phyloP scores from a whole-genome alignment of 768 basidiomycete species.

The Antrodiella citrinella region DNA sequence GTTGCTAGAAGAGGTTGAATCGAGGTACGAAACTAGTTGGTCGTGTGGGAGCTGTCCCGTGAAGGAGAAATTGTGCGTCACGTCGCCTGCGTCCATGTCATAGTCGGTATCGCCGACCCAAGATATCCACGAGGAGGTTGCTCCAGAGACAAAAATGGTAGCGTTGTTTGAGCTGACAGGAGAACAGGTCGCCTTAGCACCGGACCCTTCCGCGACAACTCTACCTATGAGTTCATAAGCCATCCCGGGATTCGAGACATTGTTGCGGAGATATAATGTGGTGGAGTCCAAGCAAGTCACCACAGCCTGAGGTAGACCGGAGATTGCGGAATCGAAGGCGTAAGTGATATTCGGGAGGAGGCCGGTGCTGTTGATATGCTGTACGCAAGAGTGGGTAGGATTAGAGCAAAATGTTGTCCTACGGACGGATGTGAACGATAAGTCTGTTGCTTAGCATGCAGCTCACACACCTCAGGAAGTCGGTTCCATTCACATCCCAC shows the following conservation, averaged over 20 bases:
- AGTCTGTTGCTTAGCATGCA: neutral
- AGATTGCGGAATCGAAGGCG: slow-evolving; percentile 35
- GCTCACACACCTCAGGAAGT: slow-evolving; percentile 40
- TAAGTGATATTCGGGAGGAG: slow-evolving; percentile 35
- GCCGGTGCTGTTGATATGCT: slow-evolving; percentile 38
- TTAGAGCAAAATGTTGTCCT: slow-evolving; percentile 62
- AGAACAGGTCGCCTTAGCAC: slow-evolving; percentile 26
- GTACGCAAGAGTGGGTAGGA: slow-evolving; percentile 51
- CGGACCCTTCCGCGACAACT: slow-evolving; percentile 24
- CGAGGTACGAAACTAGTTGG: slow-evolving; percentile 33
- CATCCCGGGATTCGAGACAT: slow-evolving; percentile 51
- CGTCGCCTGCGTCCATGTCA: slow-evolving; percentile 52
- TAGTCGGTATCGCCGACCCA: slow-evolving; percentile 76
- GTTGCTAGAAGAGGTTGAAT: too few relatives aligned
- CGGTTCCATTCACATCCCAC: slow-evolving; percentile 47
- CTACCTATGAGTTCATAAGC: slow-evolving; percentile 56
- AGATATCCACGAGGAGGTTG: slow-evolving; percentile 52
- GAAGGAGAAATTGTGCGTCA: slow-evolving; percentile 52
- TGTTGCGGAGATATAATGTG: slow-evolving; percentile 49
- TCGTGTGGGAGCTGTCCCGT: slow-evolving; percentile 51
- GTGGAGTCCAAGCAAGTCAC: slow-evolving; percentile 50
- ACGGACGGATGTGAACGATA: neutral
- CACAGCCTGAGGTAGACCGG: slow-evolving; percentile 45
- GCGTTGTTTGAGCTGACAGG: slow-evolving; percentile 22
- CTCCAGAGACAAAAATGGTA: slow-evolving; percentile 37